Evolutionary conservation across 805 yeast genomes (phyloP).

Genomic region (Yamadazyma insecticola): DNA sequence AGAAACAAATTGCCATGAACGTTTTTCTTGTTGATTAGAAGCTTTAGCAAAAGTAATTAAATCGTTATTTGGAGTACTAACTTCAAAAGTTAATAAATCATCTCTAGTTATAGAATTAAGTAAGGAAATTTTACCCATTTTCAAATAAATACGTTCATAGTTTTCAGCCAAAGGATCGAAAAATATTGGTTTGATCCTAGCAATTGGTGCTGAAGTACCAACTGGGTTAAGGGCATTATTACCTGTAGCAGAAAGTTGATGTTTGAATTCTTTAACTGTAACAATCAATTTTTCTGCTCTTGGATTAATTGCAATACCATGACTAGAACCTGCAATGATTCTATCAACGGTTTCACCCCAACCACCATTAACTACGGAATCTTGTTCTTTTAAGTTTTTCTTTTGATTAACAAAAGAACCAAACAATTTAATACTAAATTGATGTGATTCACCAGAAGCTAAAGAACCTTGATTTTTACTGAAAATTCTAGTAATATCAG

Average conservation of each 20-base stretch:
- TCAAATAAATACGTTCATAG: slow-evolving; percentile 58
- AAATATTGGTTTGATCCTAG: slow-evolving; percentile 59
- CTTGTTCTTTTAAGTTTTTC: slow-evolving; percentile 16
- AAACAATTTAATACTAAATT: slow-evolving; percentile 65
- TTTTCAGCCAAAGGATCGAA: slow-evolving; percentile 60
- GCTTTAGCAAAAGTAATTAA: slow-evolving; percentile 59
- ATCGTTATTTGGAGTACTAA: slow-evolving; percentile 48
- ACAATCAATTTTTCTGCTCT: slow-evolving; percentile 69
- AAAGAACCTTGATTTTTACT: slow-evolving; percentile 58
- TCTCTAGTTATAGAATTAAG: slow-evolving; percentile 24
- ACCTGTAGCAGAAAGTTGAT: slow-evolving; percentile 23
- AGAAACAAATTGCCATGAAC: slow-evolving; percentile 68
- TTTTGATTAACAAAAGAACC: slow-evolving; percentile 58
- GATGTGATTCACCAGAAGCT: slow-evolving; percentile 60
- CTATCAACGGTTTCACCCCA: slow-evolving; percentile 88
- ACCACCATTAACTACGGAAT: slow-evolving; percentile 45
- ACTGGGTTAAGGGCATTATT: slow-evolving; percentile 16
- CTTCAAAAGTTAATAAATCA: slow-evolving; percentile 49
- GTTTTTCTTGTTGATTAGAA: slow-evolving; percentile 50
- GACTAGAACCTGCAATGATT: slow-evolving; percentile 67
- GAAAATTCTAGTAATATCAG: slow-evolving; percentile 77
- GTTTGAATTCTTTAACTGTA: slow-evolving; percentile 69
- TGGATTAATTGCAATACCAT: slow-evolving; percentile 77
- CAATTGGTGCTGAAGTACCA: slow-evolving; percentile 47
- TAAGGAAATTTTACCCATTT: slow-evolving; percentile 47